Conservation (phyloP, 2,329 filamentous ascomycete genomes). For the Scolecobasidium constrictum region DNA sequence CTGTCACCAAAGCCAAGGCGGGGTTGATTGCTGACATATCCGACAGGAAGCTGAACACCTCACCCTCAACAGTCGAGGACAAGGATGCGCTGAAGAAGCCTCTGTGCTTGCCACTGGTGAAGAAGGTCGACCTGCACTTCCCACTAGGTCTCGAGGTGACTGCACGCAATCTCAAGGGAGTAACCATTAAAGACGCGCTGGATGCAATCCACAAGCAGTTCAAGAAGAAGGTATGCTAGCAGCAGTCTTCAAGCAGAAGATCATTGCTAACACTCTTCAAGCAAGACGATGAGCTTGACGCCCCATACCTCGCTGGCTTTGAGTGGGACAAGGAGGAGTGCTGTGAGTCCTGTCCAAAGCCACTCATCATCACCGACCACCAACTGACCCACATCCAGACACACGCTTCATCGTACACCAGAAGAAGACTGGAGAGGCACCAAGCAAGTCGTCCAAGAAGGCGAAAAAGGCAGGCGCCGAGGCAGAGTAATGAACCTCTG, state of each 20-base stretch:
- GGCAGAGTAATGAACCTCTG: neutral
- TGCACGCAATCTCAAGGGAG: conserved; percentile 83
- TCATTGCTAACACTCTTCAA: too few relatives aligned
- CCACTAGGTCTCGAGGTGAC: conserved; percentile 78
- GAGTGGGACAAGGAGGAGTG: conserved; percentile 93
- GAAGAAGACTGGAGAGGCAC: conserved; percentile 15
- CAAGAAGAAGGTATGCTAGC: conserved; percentile 74
- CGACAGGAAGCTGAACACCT: conserved; percentile 85
- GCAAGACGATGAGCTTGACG: conserved; percentile 84
- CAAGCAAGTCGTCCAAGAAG: neutral
- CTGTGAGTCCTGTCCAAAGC: too few relatives aligned
- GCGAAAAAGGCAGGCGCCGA: neutral
- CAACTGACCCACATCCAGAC: conserved; percentile 53
- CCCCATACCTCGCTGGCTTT: conserved; percentile 82
- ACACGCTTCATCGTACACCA: conserved; percentile 5
- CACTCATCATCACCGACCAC: too few relatives aligned
- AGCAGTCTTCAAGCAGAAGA: neutral
- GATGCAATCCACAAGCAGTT: conserved; percentile 94
- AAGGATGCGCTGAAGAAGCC: conserved; percentile 71
- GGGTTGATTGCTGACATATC: conserved; percentile 3
- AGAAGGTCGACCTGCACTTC: conserved; percentile 91
- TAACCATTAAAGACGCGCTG: conserved; percentile 93
- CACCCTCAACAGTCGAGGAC: conserved; percentile 67
- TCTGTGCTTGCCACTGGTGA: conserved; percentile 72
- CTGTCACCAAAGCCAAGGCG: conserved; percentile 2